phyloP scores from a whole-genome alignment of 164 flowering plant species.

The Macadamia tetraphylla region DNA sequence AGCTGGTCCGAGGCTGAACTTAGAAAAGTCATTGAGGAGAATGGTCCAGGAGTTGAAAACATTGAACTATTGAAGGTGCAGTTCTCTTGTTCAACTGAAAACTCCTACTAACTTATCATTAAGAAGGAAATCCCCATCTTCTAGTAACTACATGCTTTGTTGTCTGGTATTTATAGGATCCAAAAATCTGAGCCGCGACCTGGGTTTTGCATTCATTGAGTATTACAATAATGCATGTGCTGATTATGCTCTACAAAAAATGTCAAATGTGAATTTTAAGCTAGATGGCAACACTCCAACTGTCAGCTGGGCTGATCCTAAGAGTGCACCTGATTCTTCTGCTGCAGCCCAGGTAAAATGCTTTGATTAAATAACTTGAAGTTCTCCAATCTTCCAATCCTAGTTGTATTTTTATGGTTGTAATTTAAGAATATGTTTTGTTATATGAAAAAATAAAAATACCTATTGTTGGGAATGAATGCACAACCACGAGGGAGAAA shows the following conservation, averaged over 20 bases:
- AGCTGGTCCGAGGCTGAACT: constrained; percentile 79
- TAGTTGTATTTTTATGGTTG: too few relatives aligned
- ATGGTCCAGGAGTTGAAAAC: constrained; percentile 84
- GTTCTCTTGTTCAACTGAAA: constrained; percentile 9
- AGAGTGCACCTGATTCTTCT: constrained; percentile 67
- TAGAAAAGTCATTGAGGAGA: constrained; percentile 56
- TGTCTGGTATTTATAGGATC: constrained; percentile 54
- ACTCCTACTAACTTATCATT: background rate
- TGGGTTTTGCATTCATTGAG: constrained; percentile 93
- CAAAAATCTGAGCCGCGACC: constrained; percentile 72
- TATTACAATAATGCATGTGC: constrained; percentile 98
- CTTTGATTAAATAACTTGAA: background rate
- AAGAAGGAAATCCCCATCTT: constrained; percentile 4
- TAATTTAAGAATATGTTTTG: too few relatives aligned
- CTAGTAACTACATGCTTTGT: constrained; percentile 5
- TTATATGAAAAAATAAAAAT: too few relatives aligned
- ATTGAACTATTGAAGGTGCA: constrained; percentile 88
- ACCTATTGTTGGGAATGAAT: too few relatives aligned
- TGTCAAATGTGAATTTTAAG: constrained; percentile 66
- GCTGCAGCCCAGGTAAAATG: constrained; percentile 75
- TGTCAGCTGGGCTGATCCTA: constrained; percentile 96
- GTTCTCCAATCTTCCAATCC: background rate
- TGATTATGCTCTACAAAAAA: constrained; percentile 86
- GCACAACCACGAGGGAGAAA: too few relatives aligned
- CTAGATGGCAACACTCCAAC: constrained; percentile 85